Base-by-base conservation (phyloP, 1,139 yeast genomes). In the Fermentozyma sake region DNA sequence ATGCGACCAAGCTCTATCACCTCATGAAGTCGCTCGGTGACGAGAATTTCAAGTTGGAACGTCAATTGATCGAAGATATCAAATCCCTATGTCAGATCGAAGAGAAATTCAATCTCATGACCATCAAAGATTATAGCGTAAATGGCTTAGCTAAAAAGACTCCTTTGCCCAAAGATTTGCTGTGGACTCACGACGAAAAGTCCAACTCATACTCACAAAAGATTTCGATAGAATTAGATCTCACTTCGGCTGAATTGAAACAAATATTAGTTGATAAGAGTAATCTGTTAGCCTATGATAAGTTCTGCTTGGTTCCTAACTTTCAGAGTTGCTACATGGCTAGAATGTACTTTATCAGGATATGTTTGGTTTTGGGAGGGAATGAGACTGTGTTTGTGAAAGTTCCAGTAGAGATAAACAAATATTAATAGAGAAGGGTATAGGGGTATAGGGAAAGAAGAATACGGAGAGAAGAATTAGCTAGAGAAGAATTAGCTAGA, bases 11-110 rank as follows among this genome's bases (percentile, higher is more conserved):
- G 27, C 32, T 62, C 6, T 42, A 43, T 20, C 29, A 39, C 2
- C 22, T 59, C 2, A 33, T 44, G 14, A 42, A 42, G 20, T 38
- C 33, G 9, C 34, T 63, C 10, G 59, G 61, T 0, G 18, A 42
- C 1, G 50, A 46, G 2, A 52, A 52, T 28, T 52, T 61, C 33
- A 42, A 39, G 33, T 32, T 65, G 3, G 68, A 62, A 22, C 46
- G 40, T 21, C 39, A 44, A 14, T 42, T 65, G 24, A 40, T 58
- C 11, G 50, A 53, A n/a, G 68, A 61, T 31, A 30, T 65, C 12
- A 50, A 48, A 26, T 42, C 56, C 9, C 35, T 65, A 16, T 48
- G 63, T 14, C 32, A 44, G 5, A 31, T 60, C 9, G 42, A 52
- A n/a, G 52, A 51, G 12, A 61, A 55, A 30, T 28, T 37, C 12